Percentiles rank a stretch among this genome's conserved stretches.
phyloP scores from a whole-genome alignment of 306 rosid species.

The Carpinus viminea region DNA sequence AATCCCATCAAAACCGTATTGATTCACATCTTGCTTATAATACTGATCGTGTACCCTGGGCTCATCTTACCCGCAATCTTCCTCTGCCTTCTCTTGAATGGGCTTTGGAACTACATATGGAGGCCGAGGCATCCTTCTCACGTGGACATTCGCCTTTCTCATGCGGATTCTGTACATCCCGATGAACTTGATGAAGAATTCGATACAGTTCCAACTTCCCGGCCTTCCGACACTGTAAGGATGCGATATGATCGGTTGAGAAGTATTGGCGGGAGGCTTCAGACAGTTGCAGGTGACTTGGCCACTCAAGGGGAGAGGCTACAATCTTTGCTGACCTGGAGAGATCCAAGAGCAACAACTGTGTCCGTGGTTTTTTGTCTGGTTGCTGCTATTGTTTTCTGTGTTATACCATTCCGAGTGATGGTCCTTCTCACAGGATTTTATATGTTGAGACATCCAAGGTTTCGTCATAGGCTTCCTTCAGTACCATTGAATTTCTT shows the following conservation, averaged over 20 bases:
- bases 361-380: slow-evolving; percentile 86
- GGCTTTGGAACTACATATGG: slow-evolving; percentile 93
- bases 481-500: slow-evolving; percentile 90
- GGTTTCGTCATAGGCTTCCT: slow-evolving; percentile 92
- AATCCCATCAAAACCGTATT: slow-evolving; percentile 65
- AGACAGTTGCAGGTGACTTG: slow-evolving; percentile 88
- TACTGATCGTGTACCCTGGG: slow-evolving; percentile 90
- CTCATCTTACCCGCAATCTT: slow-evolving; percentile 89
- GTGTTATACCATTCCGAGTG: slow-evolving; percentile 86
- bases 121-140: slow-evolving; percentile 96
- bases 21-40: slow-evolving; percentile 77
- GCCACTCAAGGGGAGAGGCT: slow-evolving; percentile 96
- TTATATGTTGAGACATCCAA: slow-evolving; percentile 87
- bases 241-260: slow-evolving; percentile 89
- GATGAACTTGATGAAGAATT: slow-evolving; percentile 95
- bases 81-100: slow-evolving; percentile 88
- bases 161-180: slow-evolving; percentile 76
- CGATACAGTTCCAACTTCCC: slow-evolving; percentile 80
- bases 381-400: slow-evolving; percentile 79
- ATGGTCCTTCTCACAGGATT: slow-evolving; percentile 84
- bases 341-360: slow-evolving; percentile 93
- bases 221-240: slow-evolving; percentile 74
- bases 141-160: slow-evolving; percentile 93
- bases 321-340: slow-evolving; percentile 93
- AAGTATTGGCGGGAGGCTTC: slow-evolving; percentile 85